Evolutionary conservation across 2,329 filamentous ascomycete genomes (phyloP), one percentile per base, ranked within the genome.

Genomic region (Fusarium sp.): DNA sequence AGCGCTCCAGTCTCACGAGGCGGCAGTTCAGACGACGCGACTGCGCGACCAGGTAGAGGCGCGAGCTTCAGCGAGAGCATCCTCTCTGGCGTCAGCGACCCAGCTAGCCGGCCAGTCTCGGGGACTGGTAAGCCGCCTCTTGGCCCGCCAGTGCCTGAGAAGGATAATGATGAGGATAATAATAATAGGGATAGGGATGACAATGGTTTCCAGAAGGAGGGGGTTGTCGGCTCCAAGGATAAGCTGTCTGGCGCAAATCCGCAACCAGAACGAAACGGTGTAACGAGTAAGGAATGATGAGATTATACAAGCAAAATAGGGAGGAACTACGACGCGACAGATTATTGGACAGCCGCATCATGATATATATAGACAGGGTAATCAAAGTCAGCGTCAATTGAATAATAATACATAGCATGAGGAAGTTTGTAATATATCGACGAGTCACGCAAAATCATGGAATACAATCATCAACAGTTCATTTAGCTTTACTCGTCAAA

Each of bases 11-110:
- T 59, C 11, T 70, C 71, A 5, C 65, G 72, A 36, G 56, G 66
- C 17, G 46, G 66, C 4, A 73, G 71, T 51, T 65, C 75, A 53
- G 61, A 72, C 51, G 57, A 77, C 58, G 47, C 66, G 10, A 48
- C 54, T 49, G 46, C 54, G 23, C 61, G 77, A 41, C 77, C 77
- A 13, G 58, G 65, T 15, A 79, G 76, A 32, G 77, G 78, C 53
- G 75, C 72, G 37, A 80, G 78, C 58, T 80, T 80, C 49, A 76
- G 74, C 43, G 79, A 82, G 64, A 80, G 78, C 51, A 72, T 81
- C 27, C 73, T 81, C 19, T 80, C 80, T 7, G 73, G 69, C 1
- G 76, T 71, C 4, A 74, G 73, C 53, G 70, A 70, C 21, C 69
- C 67, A 7, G 61, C 64, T 9, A 66, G 69, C 21, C 61, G 65